Conservation (phyloP, 257 asterid genomes). For the Primulina huaijiensis region DNA sequence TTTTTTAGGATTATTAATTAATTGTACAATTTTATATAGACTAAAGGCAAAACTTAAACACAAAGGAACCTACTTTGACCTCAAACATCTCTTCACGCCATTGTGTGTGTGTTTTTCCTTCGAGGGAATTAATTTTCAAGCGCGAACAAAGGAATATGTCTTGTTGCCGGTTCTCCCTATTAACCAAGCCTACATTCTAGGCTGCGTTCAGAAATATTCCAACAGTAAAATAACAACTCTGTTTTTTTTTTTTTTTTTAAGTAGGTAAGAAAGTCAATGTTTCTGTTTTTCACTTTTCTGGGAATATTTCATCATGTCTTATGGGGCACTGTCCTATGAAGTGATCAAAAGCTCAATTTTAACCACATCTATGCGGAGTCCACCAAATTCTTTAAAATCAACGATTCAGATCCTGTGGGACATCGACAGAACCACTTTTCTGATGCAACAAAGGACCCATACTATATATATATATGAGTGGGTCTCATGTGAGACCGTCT, state of each 20-base stretch:
- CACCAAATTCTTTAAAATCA: too few species aligned
- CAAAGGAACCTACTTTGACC: conserved; percentile 27
- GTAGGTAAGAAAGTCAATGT: background rate
- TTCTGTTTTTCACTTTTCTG: background rate
- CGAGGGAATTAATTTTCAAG: conserved; percentile 16
- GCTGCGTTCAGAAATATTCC: conserved; percentile 26
- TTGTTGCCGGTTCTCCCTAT: conserved; percentile 11
- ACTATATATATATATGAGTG: too few species aligned
- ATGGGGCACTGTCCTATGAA: too few species aligned
- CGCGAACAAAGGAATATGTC: conserved; percentile 29
- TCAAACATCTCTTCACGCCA: conserved; percentile 24
- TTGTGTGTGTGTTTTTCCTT: background rate
- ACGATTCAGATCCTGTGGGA: too few species aligned
- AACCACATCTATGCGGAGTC: too few species aligned
- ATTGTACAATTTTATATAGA: too few species aligned
- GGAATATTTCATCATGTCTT: too few species aligned
- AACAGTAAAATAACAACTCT: conserved; percentile 15
- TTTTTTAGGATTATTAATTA: too few species aligned
- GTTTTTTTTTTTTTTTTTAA: conserved; percentile 3
- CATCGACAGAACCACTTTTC: too few species aligned
- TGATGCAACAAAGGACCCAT: background rate
- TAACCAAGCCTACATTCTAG: background rate
- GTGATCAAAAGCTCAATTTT: too few species aligned
- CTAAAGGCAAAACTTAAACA: background rate
- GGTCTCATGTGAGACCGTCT: too few species aligned